Evolutionary conservation across 768 basidiomycete species (phyloP).

Genomic region (Collybiopsis confluens): DNA sequence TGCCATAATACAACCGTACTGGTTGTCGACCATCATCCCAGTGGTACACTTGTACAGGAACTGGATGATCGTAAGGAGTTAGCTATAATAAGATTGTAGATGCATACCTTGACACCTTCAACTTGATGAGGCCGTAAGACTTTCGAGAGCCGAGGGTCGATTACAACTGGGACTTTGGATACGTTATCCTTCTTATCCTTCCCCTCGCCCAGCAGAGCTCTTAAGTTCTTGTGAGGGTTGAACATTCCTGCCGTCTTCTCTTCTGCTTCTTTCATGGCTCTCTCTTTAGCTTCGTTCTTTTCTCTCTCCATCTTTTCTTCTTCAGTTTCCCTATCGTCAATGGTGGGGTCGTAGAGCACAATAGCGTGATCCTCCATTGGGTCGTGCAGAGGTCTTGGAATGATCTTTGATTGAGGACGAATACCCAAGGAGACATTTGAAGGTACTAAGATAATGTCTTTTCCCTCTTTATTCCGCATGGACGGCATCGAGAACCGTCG

Average conservation of each 20-base stretch:
- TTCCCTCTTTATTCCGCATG: conserved; percentile 70
- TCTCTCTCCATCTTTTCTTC: conserved; percentile 74
- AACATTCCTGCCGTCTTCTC: conserved; percentile 72
- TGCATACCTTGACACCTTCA: conserved; percentile 88
- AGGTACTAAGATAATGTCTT: conserved; percentile 46
- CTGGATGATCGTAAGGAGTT: conserved; percentile 33
- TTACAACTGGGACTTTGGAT: conserved; percentile 92
- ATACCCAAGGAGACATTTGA: conserved; percentile 81
- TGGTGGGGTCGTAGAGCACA: conserved; percentile 94
- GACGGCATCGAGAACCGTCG: conserved; percentile 81
- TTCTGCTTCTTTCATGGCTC: conserved; percentile 56
- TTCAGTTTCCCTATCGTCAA: conserved; percentile 88
- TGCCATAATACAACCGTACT: conserved; percentile 97
- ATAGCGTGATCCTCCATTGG: conserved; percentile 98
- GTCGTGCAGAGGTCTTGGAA: conserved; percentile 92
- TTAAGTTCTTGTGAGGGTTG: conserved; percentile 92
- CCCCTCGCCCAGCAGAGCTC: conserved; percentile 68
- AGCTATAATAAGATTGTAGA: conserved; percentile 6
- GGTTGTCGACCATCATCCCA: conserved; percentile 87
- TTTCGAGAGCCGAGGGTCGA: conserved; percentile 83
- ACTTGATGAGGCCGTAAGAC: conserved; percentile 96
- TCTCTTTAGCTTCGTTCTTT: conserved; percentile 67
- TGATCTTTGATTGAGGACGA: conserved; percentile 71
- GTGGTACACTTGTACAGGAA: conserved; percentile 95
- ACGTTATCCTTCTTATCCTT: conserved; percentile 59